These are phyloP conservation scores for Leavenworthia alabamica DNA, from an alignment of 345 rosid species.

Conservation along the genomic window DNA sequence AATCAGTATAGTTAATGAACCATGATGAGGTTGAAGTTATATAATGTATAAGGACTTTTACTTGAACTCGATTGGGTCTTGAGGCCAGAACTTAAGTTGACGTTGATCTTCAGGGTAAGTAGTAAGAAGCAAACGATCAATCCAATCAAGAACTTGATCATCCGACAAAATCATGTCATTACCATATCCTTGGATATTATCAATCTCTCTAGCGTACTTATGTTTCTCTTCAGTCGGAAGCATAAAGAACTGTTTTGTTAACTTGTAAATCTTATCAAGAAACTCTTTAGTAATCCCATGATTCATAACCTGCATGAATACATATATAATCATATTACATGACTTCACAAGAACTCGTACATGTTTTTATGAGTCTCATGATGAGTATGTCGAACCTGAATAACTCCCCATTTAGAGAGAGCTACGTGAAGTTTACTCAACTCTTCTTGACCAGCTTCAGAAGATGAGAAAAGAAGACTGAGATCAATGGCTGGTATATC, in stretches of 20 bases:
- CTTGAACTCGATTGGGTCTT: constrained; percentile 47
- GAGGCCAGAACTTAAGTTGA: constrained; percentile 51
- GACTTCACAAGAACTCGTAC: too few relatives aligned
- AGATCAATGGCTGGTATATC: too few relatives aligned
- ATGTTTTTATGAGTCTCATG: too few relatives aligned
- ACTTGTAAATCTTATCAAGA: constrained; percentile 43
- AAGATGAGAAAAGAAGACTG: too few relatives aligned
- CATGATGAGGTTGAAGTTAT: too few relatives aligned
- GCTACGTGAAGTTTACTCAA: too few relatives aligned
- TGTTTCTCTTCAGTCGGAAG: constrained; percentile 52
- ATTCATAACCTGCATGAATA: constrained; percentile 43
- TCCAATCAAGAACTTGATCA: constrained; percentile 65
- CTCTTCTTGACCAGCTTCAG: too few relatives aligned
- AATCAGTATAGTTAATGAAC: neutral
- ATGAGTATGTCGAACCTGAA: too few relatives aligned
- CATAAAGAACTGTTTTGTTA: constrained; percentile 46
- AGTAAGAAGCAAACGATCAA: constrained; percentile 47
- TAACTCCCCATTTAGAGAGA: too few relatives aligned
- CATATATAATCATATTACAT: too few relatives aligned
- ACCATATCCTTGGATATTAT: constrained; percentile 60
- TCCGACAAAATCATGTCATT: constrained; percentile 55
- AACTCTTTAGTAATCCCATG: constrained; percentile 51
- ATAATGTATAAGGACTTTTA: too few relatives aligned
- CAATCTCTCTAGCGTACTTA: constrained; percentile 42
- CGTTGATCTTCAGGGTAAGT: constrained; percentile 39